A percentile compares a stretch with the other conserved stretches of the same genome.
Evolutionary conservation across 2,329 filamentous ascomycete species (phyloP).

Genomic region (Byssochlamys sp.): DNA sequence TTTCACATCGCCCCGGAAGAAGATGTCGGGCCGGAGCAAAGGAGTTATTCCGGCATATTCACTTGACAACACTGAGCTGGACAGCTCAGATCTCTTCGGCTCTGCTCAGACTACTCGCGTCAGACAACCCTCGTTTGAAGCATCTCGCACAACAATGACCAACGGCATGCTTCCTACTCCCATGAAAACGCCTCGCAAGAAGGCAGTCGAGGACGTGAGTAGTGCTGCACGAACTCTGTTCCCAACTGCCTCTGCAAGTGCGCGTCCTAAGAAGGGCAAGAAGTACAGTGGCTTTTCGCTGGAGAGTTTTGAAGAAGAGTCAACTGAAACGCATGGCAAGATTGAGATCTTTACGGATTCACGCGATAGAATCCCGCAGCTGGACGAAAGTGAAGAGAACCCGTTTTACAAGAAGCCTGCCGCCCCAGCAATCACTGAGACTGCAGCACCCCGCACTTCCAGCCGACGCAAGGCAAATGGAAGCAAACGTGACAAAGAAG

Average conservation of each 20-base stretch:
- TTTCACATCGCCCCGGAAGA: conserved; percentile 20
- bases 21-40: conserved; percentile 8
- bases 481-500: conserved; percentile 26
- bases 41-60: conserved; percentile 10
- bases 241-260: conserved; percentile 38
- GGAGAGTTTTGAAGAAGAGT: conserved; percentile 32
- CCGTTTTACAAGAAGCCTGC: conserved; percentile 42
- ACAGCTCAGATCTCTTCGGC: conserved; percentile 16
- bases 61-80: conserved; percentile 10
- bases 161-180: conserved; percentile 50
- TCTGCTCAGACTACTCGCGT: conserved; percentile 12
- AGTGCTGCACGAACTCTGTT: conserved; percentile 46
- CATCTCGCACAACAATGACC: conserved; percentile 20
- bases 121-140: conserved; percentile 13
- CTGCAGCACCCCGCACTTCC: conserved; percentile 18
- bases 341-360: conserved; percentile 56
- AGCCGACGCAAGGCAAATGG: conserved; percentile 30
- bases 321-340: conserved; percentile 23
- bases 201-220: conserved; percentile 35
- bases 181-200: conserved; percentile 53
- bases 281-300: conserved; percentile 38
- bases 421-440: conserved; percentile 15
- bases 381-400: conserved; percentile 44
- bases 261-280: conserved; percentile 38
- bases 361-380: conserved; percentile 49